Evolutionary conservation across 75 land plant genomes (phyloP), one percentile per base, ranked within the genome.

Genomic region (Adiantum capillusveneris): DNA sequence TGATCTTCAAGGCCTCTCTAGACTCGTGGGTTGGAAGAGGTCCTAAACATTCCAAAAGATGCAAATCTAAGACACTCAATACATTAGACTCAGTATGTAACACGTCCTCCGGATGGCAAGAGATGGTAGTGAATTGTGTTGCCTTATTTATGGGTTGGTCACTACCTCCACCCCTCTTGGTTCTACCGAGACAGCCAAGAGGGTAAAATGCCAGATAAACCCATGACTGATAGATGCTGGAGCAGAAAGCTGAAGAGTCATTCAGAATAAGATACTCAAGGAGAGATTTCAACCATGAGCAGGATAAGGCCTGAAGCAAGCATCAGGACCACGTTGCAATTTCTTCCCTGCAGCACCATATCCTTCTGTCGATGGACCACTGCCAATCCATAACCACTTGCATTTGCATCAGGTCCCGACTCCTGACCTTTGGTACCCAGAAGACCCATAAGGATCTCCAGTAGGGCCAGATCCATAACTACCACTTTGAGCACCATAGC

Each of bases 301-400:
- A 56, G 76, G 76, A 48, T 73, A 73, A 53, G 76, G 62, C 58
- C 73, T 65, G 19, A 58, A 59, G 41, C 62, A 54, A 27, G 60
- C 66, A 64, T 60, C 75, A 76, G 74, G 79, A 77, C 86, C 85
- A 66, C 82, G 76, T 62, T 85, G 89, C 25, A 74, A 67, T 60
- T 87, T 85, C 63, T 91, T 71, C 31, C 79, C 62, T 49, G 73
- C 79, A 62, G 67, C 78, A 71, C 86, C 79, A 53, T 74, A 65
- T 1, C 76, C 76, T 24, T 48, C 55, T 11, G 60, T 62, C 6
- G 77, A 59, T 12, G 75, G 45, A 0, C 77, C 79, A 56, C 69
- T 73, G 0, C 75, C 71, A 76, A 80, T 25, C 81, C 80, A 75
- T 87, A 90, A 12, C 79, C 78, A 66, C 73, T 58, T 55, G 78